Evolutionary conservation across 2,329 filamentous ascomycete genomes (phyloP), one percentile per base, ranked within the genome.

Genomic region (Neurospora crassa): DNA sequence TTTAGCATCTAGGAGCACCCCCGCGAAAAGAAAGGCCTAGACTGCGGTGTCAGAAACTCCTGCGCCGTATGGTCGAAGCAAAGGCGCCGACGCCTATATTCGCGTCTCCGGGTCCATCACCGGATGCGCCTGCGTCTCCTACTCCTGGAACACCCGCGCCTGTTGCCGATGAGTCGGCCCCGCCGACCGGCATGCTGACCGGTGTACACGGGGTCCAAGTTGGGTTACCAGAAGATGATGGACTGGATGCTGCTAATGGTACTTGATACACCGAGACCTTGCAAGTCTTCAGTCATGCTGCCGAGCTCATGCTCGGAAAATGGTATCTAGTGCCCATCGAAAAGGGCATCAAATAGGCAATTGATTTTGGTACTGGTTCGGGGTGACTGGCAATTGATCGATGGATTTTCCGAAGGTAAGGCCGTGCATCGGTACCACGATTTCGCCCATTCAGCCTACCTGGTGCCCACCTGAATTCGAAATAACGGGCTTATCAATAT

Each of bases 401-500:
- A 85, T 70, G 72, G 80, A 10, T 82, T 83, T 53, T 84, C 84
- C 37, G 76, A 80, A 73, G 81, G 77, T 74, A 81, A 76, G 80
- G 87, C 78, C 18, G n/a, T n/a, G n/a, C n/a, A 83, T 83, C 68
- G 86, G 86, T 24, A 86, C 85, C 12, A 86, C 88, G 75, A 80
- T 88, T 18, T 87, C 85, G 7, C 85, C 86, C 0, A 86, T 87
- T 10, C 86, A 88, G 73, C 85, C 86, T 0, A 80, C 78, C 37
- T 86, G 85, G 79, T 83, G 89, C 1, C 87, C 88, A 3, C 82
- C 83, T 45, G 90, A 90, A 40, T 40, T 88, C 68, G 74, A 89
- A 72, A 85, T 91, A 47, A 89, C 91, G 75, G 88, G 91, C 76
- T 86, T 3, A 29, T 87, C 67, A 87, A 87, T 72, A 82, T 78